These are phyloP conservation scores for Kazachstania martiniae DNA, from an alignment of 805 yeast genomes.

Conservation along the genomic window DNA sequence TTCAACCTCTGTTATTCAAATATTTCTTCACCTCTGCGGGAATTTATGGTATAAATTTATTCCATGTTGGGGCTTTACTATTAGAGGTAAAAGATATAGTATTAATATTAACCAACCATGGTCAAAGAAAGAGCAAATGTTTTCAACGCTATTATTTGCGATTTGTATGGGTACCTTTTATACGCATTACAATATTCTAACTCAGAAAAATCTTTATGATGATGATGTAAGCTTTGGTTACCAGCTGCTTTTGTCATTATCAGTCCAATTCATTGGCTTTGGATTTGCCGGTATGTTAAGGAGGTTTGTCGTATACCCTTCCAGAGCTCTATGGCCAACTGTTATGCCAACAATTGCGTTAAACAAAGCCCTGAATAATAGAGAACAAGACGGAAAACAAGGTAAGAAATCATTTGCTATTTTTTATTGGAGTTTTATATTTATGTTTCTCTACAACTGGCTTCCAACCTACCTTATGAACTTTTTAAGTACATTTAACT, in stretches of 20 bases:
- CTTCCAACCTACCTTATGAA: constrained; percentile 34
- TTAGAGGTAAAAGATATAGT: constrained; percentile 31
- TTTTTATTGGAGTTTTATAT: constrained; percentile 22
- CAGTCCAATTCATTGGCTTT: constrained; percentile 55
- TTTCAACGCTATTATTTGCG: constrained; percentile 38
- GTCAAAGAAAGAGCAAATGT: constrained; percentile 55
- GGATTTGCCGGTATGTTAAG: constrained; percentile 59
- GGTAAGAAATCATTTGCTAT: no score
- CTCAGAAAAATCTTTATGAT: constrained; percentile 25
- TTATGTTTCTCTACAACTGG: constrained; percentile 36
- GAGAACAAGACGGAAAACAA: constrained; percentile 29
- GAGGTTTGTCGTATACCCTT: constrained; percentile 44
- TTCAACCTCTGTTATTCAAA: constrained; percentile 34
- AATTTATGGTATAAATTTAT: constrained; percentile 30
- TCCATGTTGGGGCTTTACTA: constrained; percentile 37
- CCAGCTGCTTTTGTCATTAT: constrained; percentile 40
- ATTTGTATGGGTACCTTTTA: constrained; percentile 30
- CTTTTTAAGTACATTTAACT: constrained; percentile 36
- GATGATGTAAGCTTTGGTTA: constrained; percentile 34
- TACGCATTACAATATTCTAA: constrained; percentile 30
- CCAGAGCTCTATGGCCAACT: constrained; percentile 44
- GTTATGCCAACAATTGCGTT: constrained; percentile 38
- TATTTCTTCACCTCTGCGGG: constrained; percentile 39
- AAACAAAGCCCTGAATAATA: constrained; percentile 34
- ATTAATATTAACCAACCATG: constrained; percentile 53